phyloP scores from a whole-genome alignment of 345 rosid species.

The Lepidium aucheri region DNA sequence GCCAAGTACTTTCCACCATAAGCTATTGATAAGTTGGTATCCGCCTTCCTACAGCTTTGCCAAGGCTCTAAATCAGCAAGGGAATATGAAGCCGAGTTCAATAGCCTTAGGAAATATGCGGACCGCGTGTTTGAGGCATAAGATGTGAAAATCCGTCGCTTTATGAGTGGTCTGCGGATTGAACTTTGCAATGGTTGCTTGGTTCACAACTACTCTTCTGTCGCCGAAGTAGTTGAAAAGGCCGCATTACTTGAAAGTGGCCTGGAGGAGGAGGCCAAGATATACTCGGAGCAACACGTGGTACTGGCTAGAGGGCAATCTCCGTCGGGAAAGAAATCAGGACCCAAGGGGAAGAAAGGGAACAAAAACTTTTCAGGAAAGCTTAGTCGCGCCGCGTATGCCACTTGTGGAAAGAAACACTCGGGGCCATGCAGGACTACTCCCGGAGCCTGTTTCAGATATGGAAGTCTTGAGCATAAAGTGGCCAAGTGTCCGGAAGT shows the following conservation, averaged over 20 bases:
- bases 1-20: neutral
- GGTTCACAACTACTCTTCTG: neutral
- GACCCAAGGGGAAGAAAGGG: too few relatives aligned
- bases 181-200: neutral
- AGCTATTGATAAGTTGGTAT: neutral
- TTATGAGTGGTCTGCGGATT: neutral
- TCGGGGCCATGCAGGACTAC: too few relatives aligned
- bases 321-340: too few relatives aligned
- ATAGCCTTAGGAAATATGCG: neutral
- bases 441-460: too few relatives aligned
- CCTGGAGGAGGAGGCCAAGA: neutral
- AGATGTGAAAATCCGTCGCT: neutral
- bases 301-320: too few relatives aligned
- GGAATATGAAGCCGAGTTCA: neutral
- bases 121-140: neutral
- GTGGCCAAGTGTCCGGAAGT: too few relatives aligned
- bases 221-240: neutral
- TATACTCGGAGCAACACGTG: too few relatives aligned
- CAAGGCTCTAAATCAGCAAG: neutral
- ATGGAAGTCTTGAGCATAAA: too few relatives aligned
- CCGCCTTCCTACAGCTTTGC: neutral
- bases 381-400: too few relatives aligned
- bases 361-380: too few relatives aligned
- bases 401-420: too few relatives aligned
- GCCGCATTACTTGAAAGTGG: neutral